Conservation (phyloP, 768 basidiomycete genomes). For the Gloeopeniophorella convolvens region DNA sequence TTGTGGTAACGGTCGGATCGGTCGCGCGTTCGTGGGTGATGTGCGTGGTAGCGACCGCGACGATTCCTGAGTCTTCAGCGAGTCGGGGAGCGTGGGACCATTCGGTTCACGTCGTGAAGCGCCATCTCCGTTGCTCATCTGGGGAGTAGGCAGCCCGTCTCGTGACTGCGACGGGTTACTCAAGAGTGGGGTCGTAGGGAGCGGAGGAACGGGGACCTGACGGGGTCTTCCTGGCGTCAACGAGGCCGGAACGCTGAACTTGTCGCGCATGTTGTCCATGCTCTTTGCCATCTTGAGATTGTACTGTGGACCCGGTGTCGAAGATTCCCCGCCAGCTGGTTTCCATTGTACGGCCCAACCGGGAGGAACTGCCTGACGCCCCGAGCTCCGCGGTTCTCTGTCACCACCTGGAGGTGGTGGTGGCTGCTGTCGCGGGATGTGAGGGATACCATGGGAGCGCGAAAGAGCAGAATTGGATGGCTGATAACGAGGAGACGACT, state of each 20-base stretch:
- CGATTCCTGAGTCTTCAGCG: conserved; percentile 5
- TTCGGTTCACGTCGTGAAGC: conserved; percentile 6
- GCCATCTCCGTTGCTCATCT: conserved; percentile 1
- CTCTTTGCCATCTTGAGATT: conserved; percentile 22
- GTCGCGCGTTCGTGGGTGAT: conserved; percentile 15
- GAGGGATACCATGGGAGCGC: conserved; percentile 21
- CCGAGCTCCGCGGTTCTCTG: conserved; percentile 20
- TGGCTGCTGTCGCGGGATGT: conserved; percentile 19
- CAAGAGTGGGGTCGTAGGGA: conserved; percentile 9
- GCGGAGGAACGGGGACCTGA: conserved; percentile 7
- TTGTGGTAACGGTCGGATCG: conserved; percentile 14
- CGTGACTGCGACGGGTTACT: not conserved
- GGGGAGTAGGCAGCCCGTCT: conserved; percentile 5
- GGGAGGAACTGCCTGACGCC: conserved; percentile 40
- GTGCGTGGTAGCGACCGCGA: conserved; percentile 1
- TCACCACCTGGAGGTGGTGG: conserved; percentile 17
- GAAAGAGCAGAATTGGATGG: conserved; percentile 9
- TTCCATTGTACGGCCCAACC: conserved; percentile 48
- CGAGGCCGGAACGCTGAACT: not conserved
- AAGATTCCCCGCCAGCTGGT: conserved; percentile 11
- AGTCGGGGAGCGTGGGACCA: not conserved
- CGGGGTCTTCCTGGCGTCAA: conserved; percentile 11
- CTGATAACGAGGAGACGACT: conserved; percentile 18
- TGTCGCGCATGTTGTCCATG: conserved; percentile 20
- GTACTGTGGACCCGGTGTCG: conserved; percentile 11